Conservation (phyloP, 352 stramenopile species). For the Pythium aristosporum region DNA sequence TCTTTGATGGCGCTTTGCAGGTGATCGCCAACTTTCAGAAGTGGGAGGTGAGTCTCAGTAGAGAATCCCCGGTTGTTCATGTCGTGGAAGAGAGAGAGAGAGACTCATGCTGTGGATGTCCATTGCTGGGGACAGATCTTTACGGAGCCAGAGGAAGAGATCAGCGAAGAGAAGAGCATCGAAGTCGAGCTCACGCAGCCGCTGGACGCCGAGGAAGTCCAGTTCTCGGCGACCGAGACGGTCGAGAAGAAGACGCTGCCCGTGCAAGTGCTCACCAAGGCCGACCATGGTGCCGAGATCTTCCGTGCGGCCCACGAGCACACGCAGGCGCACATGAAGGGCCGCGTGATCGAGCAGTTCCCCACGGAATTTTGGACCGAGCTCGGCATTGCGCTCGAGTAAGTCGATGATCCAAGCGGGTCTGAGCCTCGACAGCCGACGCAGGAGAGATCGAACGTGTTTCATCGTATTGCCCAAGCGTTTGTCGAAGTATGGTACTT, state of each 20-base stretch:
- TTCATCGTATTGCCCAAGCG: too few species aligned
- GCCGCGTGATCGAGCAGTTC: slow-evolving; percentile 63
- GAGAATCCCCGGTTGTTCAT: neutral
- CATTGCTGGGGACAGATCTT: slow-evolving; percentile 43
- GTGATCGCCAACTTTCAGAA: slow-evolving; percentile 58
- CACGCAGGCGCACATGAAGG: slow-evolving; percentile 64
- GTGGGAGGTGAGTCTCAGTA: slow-evolving; percentile 48
- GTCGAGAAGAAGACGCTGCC: slow-evolving; percentile 6
- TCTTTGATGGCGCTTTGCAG: slow-evolving; percentile 21
- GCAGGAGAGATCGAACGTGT: too few species aligned
- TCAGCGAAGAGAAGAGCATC: slow-evolving; percentile 27
- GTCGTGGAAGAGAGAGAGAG: neutral
- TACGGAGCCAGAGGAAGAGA: slow-evolving; percentile 41
- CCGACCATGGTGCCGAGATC: slow-evolving; percentile 50
- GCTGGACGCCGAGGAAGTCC: slow-evolving; percentile 50
- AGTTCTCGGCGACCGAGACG: slow-evolving; percentile 33
- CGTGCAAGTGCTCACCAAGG: slow-evolving; percentile 49
- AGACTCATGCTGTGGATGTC: neutral
- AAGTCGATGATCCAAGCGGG: neutral
- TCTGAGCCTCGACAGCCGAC: too few species aligned
- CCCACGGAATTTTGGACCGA: slow-evolving; percentile 54
- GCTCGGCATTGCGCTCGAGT: slow-evolving; percentile 30
- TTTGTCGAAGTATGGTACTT: too few species aligned
- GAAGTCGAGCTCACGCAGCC: slow-evolving; percentile 43
- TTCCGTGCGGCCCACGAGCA: slow-evolving; percentile 41